Conservation (phyloP, 2,329 filamentous ascomycete species). For the Septoria petroselini region DNA sequence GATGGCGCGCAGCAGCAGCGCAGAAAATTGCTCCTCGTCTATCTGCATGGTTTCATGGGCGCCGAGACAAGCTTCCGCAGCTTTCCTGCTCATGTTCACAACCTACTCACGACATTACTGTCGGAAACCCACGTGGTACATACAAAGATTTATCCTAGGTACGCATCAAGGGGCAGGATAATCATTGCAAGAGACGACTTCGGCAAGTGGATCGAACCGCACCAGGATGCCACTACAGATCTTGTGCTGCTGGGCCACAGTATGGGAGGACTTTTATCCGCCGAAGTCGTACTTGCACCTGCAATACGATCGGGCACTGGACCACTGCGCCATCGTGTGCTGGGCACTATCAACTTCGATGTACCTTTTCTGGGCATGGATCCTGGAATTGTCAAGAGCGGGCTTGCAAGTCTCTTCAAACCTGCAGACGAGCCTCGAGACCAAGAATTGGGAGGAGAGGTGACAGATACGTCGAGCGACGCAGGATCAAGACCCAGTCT, state of each 20-base stretch:
- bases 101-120: constrained; percentile 64
- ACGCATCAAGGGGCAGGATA: constrained; percentile 71
- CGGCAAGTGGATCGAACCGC: constrained; percentile 74
- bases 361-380: constrained; percentile 86
- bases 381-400: constrained; percentile 79
- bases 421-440: constrained; percentile 42
- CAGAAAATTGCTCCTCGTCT: constrained; percentile 68
- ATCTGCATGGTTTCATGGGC: constrained; percentile 88
- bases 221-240: constrained; percentile 71
- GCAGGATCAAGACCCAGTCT: background rate
- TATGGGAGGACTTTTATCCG: constrained; percentile 80
- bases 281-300: constrained; percentile 68
- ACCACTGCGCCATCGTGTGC: constrained; percentile 67
- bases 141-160: constrained; percentile 79
- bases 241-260: constrained; percentile 82
- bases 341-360: constrained; percentile 80
- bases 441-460: background rate
- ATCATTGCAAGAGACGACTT: constrained; percentile 77
- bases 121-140: constrained; percentile 74
- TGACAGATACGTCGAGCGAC: background rate
- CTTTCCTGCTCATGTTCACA: constrained; percentile 84
- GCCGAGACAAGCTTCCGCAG: constrained; percentile 82
- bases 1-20: constrained; percentile 36
- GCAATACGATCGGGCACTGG: constrained; percentile 32
- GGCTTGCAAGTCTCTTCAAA: constrained; percentile 73